A percentile compares a stretch with the other conserved stretches of the same genome.
Evolutionary conservation across 768 basidiomycete species (phyloP).

Genomic region (Trametes cinnabarina): DNA sequence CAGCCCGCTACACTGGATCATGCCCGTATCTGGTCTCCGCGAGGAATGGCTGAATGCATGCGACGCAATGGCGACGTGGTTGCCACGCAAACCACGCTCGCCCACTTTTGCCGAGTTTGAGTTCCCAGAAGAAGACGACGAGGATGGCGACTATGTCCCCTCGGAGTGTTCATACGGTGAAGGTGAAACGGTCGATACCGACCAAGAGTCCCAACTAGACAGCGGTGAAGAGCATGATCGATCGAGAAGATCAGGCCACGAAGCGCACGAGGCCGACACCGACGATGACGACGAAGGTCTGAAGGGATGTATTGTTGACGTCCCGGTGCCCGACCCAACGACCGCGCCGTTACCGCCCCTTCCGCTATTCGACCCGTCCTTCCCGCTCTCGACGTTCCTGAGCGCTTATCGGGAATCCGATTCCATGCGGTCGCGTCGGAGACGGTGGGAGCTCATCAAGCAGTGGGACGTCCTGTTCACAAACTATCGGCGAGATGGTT

Average conservation of each 20-base stretch:
- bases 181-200: not conserved
- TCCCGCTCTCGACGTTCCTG: not conserved
- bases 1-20: not conserved
- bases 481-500: constrained; percentile 1
- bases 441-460: constrained; percentile 4
- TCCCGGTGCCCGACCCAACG: not conserved
- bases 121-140: not conserved
- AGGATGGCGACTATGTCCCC: not conserved
- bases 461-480: not conserved
- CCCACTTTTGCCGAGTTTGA: not conserved
- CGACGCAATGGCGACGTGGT: not conserved
- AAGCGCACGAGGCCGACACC: not conserved
- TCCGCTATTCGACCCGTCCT: not conserved
- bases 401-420: not conserved
- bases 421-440: not conserved
- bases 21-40: not conserved
- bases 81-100: not conserved
- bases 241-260: too few relatives aligned
- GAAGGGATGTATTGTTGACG: not conserved
- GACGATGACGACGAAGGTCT: not conserved
- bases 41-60: not conserved
- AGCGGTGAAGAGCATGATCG: not conserved
- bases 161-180: not conserved
- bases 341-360: not conserved
- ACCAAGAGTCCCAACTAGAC: not conserved